Percentiles rank a stretch among this genome's conserved stretches.
These are phyloP conservation scores for Voacanga thouarsii DNA, from an alignment of 257 asterid genomes.

Conservation along the genomic window DNA sequence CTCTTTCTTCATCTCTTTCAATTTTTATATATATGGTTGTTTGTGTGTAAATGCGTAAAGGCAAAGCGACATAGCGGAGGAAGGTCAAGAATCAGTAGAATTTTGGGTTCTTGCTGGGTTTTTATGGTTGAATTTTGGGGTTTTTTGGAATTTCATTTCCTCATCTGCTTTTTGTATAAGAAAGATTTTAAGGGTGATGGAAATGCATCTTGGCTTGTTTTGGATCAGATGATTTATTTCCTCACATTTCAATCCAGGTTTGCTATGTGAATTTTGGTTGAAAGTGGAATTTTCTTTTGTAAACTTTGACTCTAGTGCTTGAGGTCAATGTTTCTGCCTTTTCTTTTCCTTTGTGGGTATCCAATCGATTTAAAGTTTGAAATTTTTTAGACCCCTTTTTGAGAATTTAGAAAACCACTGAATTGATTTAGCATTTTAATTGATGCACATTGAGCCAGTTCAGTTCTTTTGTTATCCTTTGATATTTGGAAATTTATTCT, in stretches of 20 bases:
- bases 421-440: conserved; percentile 1
- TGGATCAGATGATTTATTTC: conserved; percentile 18
- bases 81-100: background rate
- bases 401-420: background rate
- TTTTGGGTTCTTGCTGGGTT: conserved; percentile 16
- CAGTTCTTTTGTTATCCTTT: conserved; percentile 4
- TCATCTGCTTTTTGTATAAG: background rate
- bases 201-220: conserved; percentile 12
- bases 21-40: background rate
- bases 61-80: background rate
- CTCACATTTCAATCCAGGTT: conserved; percentile 12
- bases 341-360: background rate
- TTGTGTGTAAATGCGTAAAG: background rate
- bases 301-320: background rate
- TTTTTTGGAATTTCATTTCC: background rate
- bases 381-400: background rate
- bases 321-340: conserved; percentile 2
- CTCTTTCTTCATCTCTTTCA: background rate
- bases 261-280: conserved; percentile 1
- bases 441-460: background rate
- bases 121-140: conserved; percentile 14
- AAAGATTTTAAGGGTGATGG: background rate
- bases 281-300: background rate
- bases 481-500: background rate
- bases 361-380: conserved; percentile 3